Base-by-base conservation (phyloP, 371 early-diverging fungal genomes). In the Mucor racemosus region DNA sequence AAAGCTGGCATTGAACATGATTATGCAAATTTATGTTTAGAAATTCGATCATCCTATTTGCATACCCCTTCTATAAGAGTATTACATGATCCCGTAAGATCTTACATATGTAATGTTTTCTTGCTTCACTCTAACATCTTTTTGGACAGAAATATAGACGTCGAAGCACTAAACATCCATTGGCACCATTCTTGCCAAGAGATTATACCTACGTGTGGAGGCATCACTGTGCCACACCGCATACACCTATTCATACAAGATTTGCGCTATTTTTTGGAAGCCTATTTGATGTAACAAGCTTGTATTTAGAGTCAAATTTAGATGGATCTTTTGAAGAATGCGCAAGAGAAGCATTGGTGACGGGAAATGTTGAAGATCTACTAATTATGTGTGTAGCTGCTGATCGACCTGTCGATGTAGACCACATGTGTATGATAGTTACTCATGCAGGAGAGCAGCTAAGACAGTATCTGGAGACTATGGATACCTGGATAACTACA, bases 321-420 rank as follows among this genome's bases (percentile, higher is more conserved):
- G 77, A 79, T 57, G 81, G 84, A 0, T 72, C 81, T 0, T 78
- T 79, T 70, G 84, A 84, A n/a, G 84, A 84, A 44, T 81, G 81
- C 48, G 67, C 68, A 1, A 59, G 84, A 15, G 84, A 84, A 58
- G 81, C 78, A 0, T 48, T 81, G 7, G 81, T 84, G 42, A 59
- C 73, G 6, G 84, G 81, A 0, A 77, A 81, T 50, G 80, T 64
- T 13, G 77, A 84, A 36, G 69, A 72, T 71, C 53, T 84, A 7
- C 48, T 81, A 34, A 66, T 75, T 3, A 65, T 84, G 62, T 78
- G 77, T 60, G 66, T 67, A 13, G 78, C 81, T 36, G 81, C 84
- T 5, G 72, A 68, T 15, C 58, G 72, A 36, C 76, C 75, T 7
- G 68, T 81, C 14, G 84, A 84, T 56, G 72, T 77, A 8, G 77